phyloP scores from a whole-genome alignment of 495 filamentous ascomycete genomes.

The Annulohypoxylon bovei region DNA sequence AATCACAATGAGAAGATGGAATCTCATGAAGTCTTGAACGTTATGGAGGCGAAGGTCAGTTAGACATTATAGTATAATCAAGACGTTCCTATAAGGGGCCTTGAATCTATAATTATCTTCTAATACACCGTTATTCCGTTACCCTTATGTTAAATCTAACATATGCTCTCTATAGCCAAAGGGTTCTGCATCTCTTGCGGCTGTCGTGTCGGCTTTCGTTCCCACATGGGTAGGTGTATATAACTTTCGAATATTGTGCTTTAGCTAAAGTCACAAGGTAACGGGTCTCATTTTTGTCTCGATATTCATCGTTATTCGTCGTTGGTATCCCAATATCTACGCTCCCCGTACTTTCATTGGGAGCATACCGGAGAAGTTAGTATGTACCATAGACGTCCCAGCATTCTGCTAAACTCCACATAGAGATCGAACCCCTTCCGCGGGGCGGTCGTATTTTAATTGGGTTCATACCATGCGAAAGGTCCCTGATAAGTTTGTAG shows the following conservation, averaged over 20 bases:
- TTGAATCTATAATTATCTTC: not conserved
- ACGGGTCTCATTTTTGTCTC: slow-evolving; percentile 40
- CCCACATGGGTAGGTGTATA: slow-evolving; percentile 41
- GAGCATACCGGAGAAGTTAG: slow-evolving; percentile 45
- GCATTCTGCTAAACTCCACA: slow-evolving; percentile 23
- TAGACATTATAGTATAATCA: not conserved
- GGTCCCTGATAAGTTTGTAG: slow-evolving; percentile 68
- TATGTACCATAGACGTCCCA: not conserved
- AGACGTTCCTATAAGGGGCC: not conserved
- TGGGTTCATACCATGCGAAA: slow-evolving; percentile 72
- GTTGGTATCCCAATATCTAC: slow-evolving; percentile 43
- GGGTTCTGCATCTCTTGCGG: slow-evolving; percentile 44
- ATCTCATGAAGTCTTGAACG: not conserved
- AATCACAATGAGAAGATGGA: slow-evolving; percentile 1
- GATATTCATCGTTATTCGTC: slow-evolving; percentile 43
- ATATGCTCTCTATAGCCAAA: slow-evolving; percentile 31
- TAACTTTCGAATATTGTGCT: not conserved
- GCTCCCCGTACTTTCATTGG: slow-evolving; percentile 45
- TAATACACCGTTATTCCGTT: no score
- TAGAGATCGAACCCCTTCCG: slow-evolving; percentile 43
- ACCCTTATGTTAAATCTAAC: slow-evolving; percentile 5
- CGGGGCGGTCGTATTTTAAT: slow-evolving; percentile 51
- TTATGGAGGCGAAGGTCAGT: slow-evolving; percentile 11
- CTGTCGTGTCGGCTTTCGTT: slow-evolving; percentile 42
- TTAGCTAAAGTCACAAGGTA: slow-evolving; percentile 23